Base-by-base conservation (phyloP, 2,329 filamentous ascomycete genomes). In the Fusarium lateritium region DNA sequence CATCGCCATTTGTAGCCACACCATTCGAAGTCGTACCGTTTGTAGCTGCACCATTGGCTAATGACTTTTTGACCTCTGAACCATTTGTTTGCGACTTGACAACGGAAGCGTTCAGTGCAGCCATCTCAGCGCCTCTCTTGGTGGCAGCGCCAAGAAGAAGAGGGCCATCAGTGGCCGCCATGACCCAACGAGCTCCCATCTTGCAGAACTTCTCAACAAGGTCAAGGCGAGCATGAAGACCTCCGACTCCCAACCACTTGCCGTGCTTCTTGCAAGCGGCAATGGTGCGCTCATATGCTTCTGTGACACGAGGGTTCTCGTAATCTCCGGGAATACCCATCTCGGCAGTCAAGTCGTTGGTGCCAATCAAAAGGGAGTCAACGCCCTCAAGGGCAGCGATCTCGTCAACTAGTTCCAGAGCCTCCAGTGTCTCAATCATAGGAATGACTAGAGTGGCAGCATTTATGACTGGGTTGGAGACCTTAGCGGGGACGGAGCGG, bases 331-430 rank as follows among this genome's bases (percentile, higher is more conserved):
- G 69, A 2, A 72, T 82, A 0, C 81, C 82, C 73, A 83, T 76
- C 42, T 83, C 82, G 2, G 79, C 77, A 21, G 75, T 79, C 49
- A 84, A 69, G 57, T 83, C 83, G 49, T 83, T 83, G 2, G 81
- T 79, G 7, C 83, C 82, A 21, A 83, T 78, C 4, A 84, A 71
- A 1, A 84, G 69, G 2, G 73, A 78, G 60, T 84, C 82, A 6
- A 84, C 82, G 1, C 81, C 81, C 0, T 81, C 73, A 6, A 78
- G 69, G 1, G 75, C 73, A 2, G 77, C 76, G 22, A 79, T 79
- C 17, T 71, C 70, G 10, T 79, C 74, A 1, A 75, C 71, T 7
- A 73, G 65, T 14, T 74, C 71, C 1, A 79, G 40, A 6, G 69
- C 70, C 6, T 76, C 75, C 8, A 65, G 61, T 0, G 67, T 76